Base-by-base conservation (phyloP, 768 basidiomycete genomes). In the Boletellus ananiceps region DNA sequence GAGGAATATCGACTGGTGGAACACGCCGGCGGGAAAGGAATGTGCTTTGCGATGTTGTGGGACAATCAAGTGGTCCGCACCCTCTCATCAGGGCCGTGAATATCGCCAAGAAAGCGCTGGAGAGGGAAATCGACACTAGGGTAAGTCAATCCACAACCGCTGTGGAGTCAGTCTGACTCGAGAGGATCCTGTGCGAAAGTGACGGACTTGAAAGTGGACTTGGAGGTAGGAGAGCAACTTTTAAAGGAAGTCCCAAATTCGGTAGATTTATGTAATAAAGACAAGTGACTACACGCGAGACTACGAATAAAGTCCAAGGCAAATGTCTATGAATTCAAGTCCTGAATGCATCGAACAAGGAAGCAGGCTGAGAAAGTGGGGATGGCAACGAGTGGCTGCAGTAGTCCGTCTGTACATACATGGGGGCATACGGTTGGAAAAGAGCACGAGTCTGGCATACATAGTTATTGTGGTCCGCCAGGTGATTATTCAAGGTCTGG, bases 21-120 rank as follows among this genome's bases (percentile, higher is more conserved):
- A n/a, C 83, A 85, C 49, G 82, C 81, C 13, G 63, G 68, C 6
- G 80, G 78, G 12, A 70, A 73, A 52, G 51, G 59, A 27, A 57
- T 82, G 31, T 80, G 83, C 55, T 80, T 83, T 61, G 81, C 67
- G 1, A 74, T 90, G 47, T 67, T 88, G 65, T 84, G 82, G 81
- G 75, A 88, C 55, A 82, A 88, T 58, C 80, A 78, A 6, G 46
- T 75, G 8, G 65, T 93, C n/a, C n/a, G n/a, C n/a, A n/a, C n/a
- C n/a, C n/a, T n/a, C n/a, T n/a, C n/a, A n/a, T n/a, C n/a, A n/a
- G n/a, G n/a, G n/a, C n/a, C n/a, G n/a, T n/a, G 53, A 71, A 81
- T 55, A 69, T 75, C 42, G 72, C 76, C 3, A 83, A 82, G 66
- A 63, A 70, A 4, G 86, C 84, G 0, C 63, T 93, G n/a, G 50